Percentiles rank a stretch among this genome's conserved stretches.
These are phyloP conservation scores for Astragalus glycyphyllos DNA, from an alignment of 306 rosid species.

Conservation along the genomic window DNA sequence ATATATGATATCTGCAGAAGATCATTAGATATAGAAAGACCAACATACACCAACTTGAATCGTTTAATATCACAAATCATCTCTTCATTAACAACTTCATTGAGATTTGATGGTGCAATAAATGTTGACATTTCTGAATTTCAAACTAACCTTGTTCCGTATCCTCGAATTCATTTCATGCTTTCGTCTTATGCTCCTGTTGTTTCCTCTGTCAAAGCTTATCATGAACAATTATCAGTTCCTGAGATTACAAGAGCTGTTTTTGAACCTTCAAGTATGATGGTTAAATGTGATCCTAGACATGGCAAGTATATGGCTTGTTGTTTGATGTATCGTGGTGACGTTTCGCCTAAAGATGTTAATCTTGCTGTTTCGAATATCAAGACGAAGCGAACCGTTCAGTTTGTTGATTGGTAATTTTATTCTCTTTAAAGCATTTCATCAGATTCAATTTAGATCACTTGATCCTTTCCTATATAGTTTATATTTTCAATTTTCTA, in stretches of 20 bases:
- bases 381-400: conserved; percentile 74
- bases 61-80: conserved; percentile 74
- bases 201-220: conserved; percentile 71
- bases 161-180: conserved; percentile 86
- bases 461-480: neutral
- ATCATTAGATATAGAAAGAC: conserved; percentile 76
- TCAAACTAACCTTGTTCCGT: conserved; percentile 81
- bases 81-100: conserved; percentile 81
- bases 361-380: conserved; percentile 67
- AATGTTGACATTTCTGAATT: conserved; percentile 78
- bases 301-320: conserved; percentile 88
- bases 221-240: conserved; percentile 69
- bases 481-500: neutral
- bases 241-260: conserved; percentile 79
- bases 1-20: conserved; percentile 80
- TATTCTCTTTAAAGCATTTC: neutral
- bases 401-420: conserved; percentile 77
- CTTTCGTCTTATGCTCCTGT: conserved; percentile 80
- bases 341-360: conserved; percentile 76
- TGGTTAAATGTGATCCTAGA: conserved; percentile 87
- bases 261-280: conserved; percentile 80
- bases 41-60: conserved; percentile 71
- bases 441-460: conserved; percentile 1
- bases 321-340: conserved; percentile 87
- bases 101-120: conserved; percentile 84